Percentiles rank a stretch among this genome's conserved stretches.
Conservation (phyloP, 768 basidiomycete genomes). For the Tulasnella sp. region DNA sequence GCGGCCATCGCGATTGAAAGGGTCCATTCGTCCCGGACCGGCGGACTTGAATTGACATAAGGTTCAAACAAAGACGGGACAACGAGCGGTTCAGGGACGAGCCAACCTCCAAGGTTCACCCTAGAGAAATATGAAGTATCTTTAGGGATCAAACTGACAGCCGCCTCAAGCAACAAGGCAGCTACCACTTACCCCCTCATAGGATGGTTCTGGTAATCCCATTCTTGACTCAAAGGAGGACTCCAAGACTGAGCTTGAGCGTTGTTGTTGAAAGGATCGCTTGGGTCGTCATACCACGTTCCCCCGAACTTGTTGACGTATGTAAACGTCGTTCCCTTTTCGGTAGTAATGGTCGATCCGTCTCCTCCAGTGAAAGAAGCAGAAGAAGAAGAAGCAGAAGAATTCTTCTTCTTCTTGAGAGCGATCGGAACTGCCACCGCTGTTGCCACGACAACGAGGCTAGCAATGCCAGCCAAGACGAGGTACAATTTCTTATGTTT, state of each 20-base stretch:
- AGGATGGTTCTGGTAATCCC: slow-evolving; percentile 71
- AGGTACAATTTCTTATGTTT: background rate
- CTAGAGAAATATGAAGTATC: slow-evolving; percentile 47
- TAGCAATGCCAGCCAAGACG: background rate
- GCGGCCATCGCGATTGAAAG: slow-evolving; percentile 69
- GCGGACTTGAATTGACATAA: slow-evolving; percentile 54
- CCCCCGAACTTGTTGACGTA: slow-evolving; percentile 88
- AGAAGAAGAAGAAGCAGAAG: slow-evolving; percentile 33
- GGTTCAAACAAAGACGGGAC: slow-evolving; percentile 73
- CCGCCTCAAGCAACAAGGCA: no score
- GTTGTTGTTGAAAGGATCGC: slow-evolving; percentile 81
- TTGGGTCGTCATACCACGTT: slow-evolving; percentile 82
- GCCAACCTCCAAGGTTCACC: slow-evolving; percentile 95
- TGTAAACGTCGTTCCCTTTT: slow-evolving; percentile 77
- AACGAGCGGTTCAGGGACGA: slow-evolving; percentile 55
- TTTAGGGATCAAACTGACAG: background rate
- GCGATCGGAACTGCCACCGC: slow-evolving; percentile 69
- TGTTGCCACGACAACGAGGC: slow-evolving; percentile 50
- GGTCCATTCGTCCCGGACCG: slow-evolving; percentile 78
- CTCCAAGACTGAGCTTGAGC: slow-evolving; percentile 82
- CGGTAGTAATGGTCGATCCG: slow-evolving; percentile 46
- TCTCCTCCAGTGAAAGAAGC: slow-evolving; percentile 61
- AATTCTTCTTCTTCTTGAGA: slow-evolving; percentile 55
- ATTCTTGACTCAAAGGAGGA: slow-evolving; percentile 81
- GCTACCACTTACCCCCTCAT: slow-evolving; percentile 65